Percentiles rank a stretch among this genome's conserved stretches.
Conservation (phyloP, 345 rosid genomes). For the Lepidium africanum region DNA sequence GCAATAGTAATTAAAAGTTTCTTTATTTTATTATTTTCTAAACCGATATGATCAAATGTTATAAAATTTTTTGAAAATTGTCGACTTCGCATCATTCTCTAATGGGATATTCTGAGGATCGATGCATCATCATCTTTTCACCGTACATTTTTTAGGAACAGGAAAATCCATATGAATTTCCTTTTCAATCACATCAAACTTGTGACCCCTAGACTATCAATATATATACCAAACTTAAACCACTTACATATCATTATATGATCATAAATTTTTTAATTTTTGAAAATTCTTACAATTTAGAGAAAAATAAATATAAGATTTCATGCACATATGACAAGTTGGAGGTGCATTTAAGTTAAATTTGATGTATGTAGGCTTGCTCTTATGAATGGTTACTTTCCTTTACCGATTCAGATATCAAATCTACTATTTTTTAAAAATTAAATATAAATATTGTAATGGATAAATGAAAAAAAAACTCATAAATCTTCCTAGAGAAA, state of each 20-base stretch:
- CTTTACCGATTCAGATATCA: neutral
- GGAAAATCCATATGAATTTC: too few relatives aligned
- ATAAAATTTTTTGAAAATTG: too few relatives aligned
- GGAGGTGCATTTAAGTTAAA: neutral
- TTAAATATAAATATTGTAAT: neutral
- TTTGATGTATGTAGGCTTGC: neutral
- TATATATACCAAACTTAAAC: too few relatives aligned
- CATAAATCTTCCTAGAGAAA: neutral
- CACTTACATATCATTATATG: too few relatives aligned
- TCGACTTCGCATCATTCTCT: too few relatives aligned
- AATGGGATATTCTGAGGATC: too few relatives aligned
- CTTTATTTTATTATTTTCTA: neutral
- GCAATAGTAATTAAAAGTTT: neutral
- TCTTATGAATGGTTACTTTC: neutral
- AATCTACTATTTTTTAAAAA: neutral
- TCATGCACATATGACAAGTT: neutral
- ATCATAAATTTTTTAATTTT: neutral
- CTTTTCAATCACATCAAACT: too few relatives aligned
- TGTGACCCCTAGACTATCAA: too few relatives aligned
- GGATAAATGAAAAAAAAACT: neutral
- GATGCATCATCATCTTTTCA: too few relatives aligned
- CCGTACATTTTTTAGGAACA: too few relatives aligned
- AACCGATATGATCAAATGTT: too few relatives aligned
- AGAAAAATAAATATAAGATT: neutral
- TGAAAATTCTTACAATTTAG: neutral